phyloP scores from a whole-genome alignment of 805 yeast genomes.

The Wickerhamiella australiensis region DNA sequence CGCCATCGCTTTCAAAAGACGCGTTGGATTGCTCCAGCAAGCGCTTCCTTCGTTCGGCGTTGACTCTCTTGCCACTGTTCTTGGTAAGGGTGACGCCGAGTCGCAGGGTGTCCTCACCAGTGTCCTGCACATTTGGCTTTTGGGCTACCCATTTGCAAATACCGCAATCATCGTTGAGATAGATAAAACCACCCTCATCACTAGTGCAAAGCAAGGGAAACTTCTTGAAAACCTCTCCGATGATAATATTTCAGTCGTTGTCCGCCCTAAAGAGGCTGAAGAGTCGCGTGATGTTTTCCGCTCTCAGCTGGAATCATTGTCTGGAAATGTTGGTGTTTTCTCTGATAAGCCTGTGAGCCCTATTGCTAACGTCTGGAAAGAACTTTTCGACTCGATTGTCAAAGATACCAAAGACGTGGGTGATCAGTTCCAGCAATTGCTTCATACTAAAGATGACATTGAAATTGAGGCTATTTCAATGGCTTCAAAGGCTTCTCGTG shows the following conservation, averaged over 20 bases:
- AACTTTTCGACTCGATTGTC: constrained; percentile 25
- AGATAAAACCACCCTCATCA: constrained; percentile 50
- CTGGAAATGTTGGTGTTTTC: constrained; percentile 47
- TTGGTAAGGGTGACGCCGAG: constrained; percentile 78
- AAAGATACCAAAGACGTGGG: constrained; percentile 37
- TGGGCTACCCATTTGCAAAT: constrained; percentile 94
- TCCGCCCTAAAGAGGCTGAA: constrained; percentile 69
- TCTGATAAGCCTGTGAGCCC: constrained; percentile 73
- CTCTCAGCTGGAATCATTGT: constrained; percentile 39
- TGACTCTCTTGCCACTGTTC: constrained; percentile 48
- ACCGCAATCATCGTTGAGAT: constrained; percentile 58
- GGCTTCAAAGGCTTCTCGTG: constrained; percentile 68
- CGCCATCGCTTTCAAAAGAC: constrained; percentile 25
- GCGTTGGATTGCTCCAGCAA: constrained; percentile 25
- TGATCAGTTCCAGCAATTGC: constrained; percentile 40
- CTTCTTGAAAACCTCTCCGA: constrained; percentile 50
- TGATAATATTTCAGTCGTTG: constrained; percentile 44
- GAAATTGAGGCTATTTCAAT: constrained; percentile 53
- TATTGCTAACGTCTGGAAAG: constrained; percentile 69
- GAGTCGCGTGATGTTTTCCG: constrained; percentile 58
- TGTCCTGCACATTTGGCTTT: constrained; percentile 75
- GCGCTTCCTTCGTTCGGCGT: constrained; percentile 28
- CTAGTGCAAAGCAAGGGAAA: constrained; percentile 76
- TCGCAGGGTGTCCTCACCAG: constrained; percentile 84
- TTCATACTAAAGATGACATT: constrained; percentile 68